Evolutionary conservation across 2,329 filamentous ascomycete genomes (phyloP).

Genomic region (Fusarium proliferatum): DNA sequence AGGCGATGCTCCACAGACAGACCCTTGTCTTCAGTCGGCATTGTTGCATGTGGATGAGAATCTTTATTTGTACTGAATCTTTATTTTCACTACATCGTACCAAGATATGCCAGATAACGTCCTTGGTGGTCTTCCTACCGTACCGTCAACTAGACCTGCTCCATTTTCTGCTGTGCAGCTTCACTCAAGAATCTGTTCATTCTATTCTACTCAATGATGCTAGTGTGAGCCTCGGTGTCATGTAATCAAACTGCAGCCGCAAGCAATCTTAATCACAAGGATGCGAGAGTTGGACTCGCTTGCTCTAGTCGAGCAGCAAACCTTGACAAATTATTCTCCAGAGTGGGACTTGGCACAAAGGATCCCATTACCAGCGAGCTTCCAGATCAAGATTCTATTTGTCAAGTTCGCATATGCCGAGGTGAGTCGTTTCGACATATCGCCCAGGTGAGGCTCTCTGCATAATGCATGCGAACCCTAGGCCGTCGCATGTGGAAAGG

Average conservation of each 20-base stretch:
- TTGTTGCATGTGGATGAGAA: not conserved
- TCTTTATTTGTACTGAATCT: not conserved
- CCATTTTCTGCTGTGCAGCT: not conserved
- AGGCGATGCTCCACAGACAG: not conserved
- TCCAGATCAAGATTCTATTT: conserved; percentile 23
- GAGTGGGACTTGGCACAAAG: conserved; percentile 12
- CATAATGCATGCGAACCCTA: not conserved
- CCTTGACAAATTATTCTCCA: not conserved
- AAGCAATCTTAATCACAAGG: not conserved
- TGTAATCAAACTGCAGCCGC: not conserved
- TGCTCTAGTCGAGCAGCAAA: not conserved
- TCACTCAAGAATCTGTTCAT: not conserved
- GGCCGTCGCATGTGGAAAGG: conserved; percentile 11
- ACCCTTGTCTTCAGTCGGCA: not conserved
- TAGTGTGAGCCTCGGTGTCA: not conserved
- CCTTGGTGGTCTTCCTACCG: not conserved
- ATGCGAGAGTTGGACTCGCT: not conserved
- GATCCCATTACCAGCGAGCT: conserved; percentile 4
- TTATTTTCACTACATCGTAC: not conserved
- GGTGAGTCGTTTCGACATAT: conserved; percentile 1
- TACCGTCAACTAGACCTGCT: not conserved
- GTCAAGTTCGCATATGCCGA: conserved; percentile 23
- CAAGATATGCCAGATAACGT: not conserved
- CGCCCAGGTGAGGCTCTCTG: not conserved
- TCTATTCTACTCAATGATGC: not conserved